Conservation (phyloP, 805 yeast genomes). For the Millerago galiae region DNA sequence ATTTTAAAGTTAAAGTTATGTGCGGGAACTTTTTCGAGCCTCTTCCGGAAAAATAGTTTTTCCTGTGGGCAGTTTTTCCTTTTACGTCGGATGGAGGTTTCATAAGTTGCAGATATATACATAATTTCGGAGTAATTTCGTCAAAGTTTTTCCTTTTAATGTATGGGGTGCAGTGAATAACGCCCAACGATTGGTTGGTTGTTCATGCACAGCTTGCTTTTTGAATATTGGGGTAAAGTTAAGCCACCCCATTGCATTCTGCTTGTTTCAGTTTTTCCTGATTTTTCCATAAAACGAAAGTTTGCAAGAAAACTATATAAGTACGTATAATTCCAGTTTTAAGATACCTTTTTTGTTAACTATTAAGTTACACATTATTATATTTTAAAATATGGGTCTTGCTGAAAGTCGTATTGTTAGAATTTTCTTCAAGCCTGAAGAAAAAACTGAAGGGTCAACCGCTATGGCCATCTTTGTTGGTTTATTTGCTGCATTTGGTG, state of each 20-base stretch:
- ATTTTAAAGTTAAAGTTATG: no score
- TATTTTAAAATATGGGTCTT: not conserved
- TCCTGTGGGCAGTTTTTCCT: not conserved
- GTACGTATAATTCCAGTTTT: no score
- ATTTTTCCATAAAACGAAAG: not conserved
- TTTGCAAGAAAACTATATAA: no score
- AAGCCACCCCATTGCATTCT: not conserved
- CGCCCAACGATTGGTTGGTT: not conserved
- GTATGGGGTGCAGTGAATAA: slow-evolving; percentile 2
- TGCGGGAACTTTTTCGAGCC: not conserved
- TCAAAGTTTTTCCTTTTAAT: not conserved
- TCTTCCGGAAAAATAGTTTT: not conserved
- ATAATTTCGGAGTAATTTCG: not conserved
- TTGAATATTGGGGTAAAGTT: not conserved
- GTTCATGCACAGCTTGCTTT: not conserved
- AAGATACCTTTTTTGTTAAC: no score
- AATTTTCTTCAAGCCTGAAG: slow-evolving; percentile 37
- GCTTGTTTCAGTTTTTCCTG: not conserved
- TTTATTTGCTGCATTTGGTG: slow-evolving; percentile 62
- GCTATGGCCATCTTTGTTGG: slow-evolving; percentile 46
- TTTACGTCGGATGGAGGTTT: slow-evolving; percentile 1
- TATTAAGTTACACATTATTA: no score
- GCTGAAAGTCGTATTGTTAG: slow-evolving; percentile 9
- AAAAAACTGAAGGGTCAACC: slow-evolving; percentile 43
- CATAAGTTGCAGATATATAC: not conserved